These are phyloP conservation scores for Pleurotus djamor DNA, from an alignment of 768 basidiomycete genomes.

Conservation along the genomic window DNA sequence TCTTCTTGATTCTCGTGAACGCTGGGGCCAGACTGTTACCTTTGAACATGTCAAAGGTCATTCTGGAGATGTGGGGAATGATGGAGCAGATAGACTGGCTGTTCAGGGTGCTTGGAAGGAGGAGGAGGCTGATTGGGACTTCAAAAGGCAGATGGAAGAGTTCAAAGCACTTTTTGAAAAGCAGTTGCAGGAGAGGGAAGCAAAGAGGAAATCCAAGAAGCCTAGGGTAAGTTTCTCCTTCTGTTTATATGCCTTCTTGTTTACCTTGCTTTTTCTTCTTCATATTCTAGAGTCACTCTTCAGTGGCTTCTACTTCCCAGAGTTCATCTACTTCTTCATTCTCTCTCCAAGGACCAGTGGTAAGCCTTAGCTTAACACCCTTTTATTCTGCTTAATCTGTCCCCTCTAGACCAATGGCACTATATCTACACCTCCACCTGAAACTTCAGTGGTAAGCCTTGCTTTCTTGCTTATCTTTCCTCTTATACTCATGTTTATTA, in stretches of 20 bases:
- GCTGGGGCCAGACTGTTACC: slow-evolving; percentile 49
- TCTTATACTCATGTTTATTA: too few relatives aligned
- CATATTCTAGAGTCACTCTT: too few relatives aligned
- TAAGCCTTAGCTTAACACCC: too few relatives aligned
- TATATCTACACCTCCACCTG: too few relatives aligned
- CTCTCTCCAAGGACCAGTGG: too few relatives aligned
- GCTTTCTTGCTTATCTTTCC: too few relatives aligned
- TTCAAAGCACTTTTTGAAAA: neutral
- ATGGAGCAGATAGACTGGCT: slow-evolving; percentile 79
- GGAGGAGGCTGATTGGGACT: slow-evolving; percentile 49
- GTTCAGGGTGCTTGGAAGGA: slow-evolving; percentile 47
- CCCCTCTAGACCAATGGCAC: too few relatives aligned
- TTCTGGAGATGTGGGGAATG: slow-evolving; percentile 76
- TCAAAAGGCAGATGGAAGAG: slow-evolving; percentile 30
- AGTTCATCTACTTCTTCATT: too few relatives aligned
- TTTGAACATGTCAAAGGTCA: slow-evolving; percentile 82
- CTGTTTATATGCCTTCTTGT: neutral
- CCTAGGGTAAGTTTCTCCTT: neutral
- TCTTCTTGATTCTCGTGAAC: slow-evolving; percentile 53
- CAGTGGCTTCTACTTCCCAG: too few relatives aligned
- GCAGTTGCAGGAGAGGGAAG: neutral
- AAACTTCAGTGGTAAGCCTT: too few relatives aligned
- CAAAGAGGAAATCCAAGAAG: neutral
- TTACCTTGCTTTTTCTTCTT: too few relatives aligned
- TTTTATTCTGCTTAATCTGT: too few relatives aligned